Conservation (phyloP, 306 rosid genomes). For the Glycine latifolia region DNA sequence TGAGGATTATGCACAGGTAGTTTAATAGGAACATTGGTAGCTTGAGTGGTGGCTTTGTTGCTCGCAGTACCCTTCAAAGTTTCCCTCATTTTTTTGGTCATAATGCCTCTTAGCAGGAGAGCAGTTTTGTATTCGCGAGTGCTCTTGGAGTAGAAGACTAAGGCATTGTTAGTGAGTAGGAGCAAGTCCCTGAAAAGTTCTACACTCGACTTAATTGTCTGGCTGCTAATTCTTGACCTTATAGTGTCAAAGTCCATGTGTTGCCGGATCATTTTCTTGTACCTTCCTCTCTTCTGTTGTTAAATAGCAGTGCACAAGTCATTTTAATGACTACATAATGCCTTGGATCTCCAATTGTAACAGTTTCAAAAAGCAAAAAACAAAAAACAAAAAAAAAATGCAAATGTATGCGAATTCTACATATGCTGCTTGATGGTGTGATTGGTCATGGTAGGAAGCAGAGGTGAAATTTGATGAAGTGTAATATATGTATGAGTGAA, state of each 20-base stretch:
- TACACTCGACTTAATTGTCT: conserved; percentile 55
- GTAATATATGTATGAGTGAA: background rate
- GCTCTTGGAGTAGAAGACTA: conserved; percentile 77
- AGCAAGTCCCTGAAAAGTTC: conserved; percentile 79
- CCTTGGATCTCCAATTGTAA: conserved; percentile 29
- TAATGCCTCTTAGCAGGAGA: conserved; percentile 61
- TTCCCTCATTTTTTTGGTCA: conserved; percentile 57
- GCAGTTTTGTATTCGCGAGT: conserved; percentile 76
- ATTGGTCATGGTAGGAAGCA: background rate
- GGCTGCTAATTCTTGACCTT: conserved; percentile 67
- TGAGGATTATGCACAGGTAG: conserved; percentile 41
- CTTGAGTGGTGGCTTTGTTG: conserved; percentile 43
- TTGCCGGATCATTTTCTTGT: conserved; percentile 74
- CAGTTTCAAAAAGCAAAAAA: background rate
- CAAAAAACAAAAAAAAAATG: conserved; percentile 17
- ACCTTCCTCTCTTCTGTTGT: conserved; percentile 80
- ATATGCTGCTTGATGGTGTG: background rate
- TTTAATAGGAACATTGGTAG: conserved; percentile 28
- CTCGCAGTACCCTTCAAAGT: conserved; percentile 37
- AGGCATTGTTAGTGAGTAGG: conserved; percentile 72
- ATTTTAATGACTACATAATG: conserved; percentile 14
- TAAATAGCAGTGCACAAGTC: conserved; percentile 24
- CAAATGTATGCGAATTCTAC: conserved; percentile 15
- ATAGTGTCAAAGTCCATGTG: conserved; percentile 87
- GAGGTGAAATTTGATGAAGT: background rate